Percentiles rank a stretch among this genome's conserved stretches.
Conservation (phyloP, 768 basidiomycete genomes). For the Rhizopogon salebrosus region DNA sequence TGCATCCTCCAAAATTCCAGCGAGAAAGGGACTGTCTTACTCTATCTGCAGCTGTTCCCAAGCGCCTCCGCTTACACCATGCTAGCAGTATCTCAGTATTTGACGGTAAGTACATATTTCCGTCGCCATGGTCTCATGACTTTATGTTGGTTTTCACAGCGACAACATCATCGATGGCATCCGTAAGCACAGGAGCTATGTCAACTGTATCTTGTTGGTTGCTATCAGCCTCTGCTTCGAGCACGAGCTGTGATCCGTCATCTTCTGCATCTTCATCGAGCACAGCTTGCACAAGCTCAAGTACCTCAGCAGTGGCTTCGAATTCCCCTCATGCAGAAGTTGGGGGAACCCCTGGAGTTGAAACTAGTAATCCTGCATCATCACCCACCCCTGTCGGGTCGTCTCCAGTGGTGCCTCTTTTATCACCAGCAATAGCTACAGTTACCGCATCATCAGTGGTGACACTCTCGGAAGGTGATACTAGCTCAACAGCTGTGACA, state of each 20-base stretch:
- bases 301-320: neutral
- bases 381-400: too few relatives aligned
- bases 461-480: too few relatives aligned
- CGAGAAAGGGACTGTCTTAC: neutral
- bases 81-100: neutral
- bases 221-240: neutral
- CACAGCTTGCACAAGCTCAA: neutral
- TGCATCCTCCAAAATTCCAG: neutral
- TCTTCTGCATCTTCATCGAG: neutral
- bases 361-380: neutral
- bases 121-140: neutral
- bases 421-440: neutral
- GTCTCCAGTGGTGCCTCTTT: neutral
- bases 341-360: neutral
- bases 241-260: neutral
- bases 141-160: neutral
- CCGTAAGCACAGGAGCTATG: neutral
- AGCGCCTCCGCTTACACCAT: neutral
- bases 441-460: neutral
- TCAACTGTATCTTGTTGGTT: neutral
- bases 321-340: neutral
- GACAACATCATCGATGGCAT: neutral
- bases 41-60: neutral
- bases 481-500: too few relatives aligned
- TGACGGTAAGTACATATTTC: neutral